Conservation (phyloP, 1,139 yeast species). For the Sporopachydermia cereana region DNA sequence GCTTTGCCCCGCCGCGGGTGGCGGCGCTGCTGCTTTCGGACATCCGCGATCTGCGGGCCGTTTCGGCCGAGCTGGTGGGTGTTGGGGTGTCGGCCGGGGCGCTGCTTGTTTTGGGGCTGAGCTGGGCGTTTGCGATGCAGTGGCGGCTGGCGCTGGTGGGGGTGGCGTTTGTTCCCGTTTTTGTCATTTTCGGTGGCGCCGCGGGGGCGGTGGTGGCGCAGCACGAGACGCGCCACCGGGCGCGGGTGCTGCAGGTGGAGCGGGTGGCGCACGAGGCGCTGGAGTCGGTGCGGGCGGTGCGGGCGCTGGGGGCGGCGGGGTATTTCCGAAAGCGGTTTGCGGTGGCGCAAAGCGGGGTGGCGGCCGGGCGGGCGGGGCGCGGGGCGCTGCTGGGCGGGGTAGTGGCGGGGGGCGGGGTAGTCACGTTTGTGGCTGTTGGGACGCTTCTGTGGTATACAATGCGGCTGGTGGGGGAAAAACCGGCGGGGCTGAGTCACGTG, state of each 20-base stretch:
- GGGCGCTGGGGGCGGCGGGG: conserved; percentile 38
- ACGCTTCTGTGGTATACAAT: conserved; percentile 69
- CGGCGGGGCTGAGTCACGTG: background rate
- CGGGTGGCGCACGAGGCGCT: conserved; percentile 46
- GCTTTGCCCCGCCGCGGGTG: conserved; percentile 17
- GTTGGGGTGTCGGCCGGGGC: conserved; percentile 40
- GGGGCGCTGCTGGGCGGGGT: conserved; percentile 39
- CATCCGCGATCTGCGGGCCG: conserved; percentile 57
- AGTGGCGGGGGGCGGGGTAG: conserved; percentile 41
- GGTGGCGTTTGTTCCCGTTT: conserved; percentile 56
- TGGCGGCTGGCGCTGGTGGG: conserved; percentile 86
- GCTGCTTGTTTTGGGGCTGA: conserved; percentile 45
- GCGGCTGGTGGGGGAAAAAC: conserved; percentile 38
- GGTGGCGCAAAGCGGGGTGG: conserved; percentile 17
- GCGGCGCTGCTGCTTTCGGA: conserved; percentile 69
- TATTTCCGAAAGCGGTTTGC: conserved; percentile 34
- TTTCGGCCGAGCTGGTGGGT: conserved; percentile 51
- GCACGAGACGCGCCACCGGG: conserved; percentile 51
- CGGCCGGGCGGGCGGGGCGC: conserved; percentile 18
- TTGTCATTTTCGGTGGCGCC: conserved; percentile 36
- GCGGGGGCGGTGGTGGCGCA: conserved; percentile 41
- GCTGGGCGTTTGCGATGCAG: conserved; percentile 72
- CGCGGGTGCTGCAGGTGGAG: conserved; percentile 42
- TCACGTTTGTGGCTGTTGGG: conserved; percentile 53
- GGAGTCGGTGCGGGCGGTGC: conserved; percentile 50